phyloP scores from a whole-genome alignment of 1,284 basidiomycete species.

The Cutaneotrichosporon cavernicola region DNA sequence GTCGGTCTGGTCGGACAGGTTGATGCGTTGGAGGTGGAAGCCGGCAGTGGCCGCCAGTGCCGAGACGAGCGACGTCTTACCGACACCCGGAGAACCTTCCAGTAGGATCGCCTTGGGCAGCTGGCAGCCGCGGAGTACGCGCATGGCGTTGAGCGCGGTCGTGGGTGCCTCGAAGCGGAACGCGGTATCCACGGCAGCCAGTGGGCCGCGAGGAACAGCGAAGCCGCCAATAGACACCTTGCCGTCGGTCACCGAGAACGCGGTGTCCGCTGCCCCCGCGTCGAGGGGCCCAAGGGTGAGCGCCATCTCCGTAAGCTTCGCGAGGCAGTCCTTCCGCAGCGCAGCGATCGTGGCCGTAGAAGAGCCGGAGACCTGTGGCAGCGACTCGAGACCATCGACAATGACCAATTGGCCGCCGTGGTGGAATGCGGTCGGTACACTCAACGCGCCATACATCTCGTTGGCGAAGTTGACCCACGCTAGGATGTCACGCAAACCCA shows the following conservation, averaged over 20 bases:
- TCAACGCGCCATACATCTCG: constrained; percentile 56
- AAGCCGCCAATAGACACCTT: constrained; percentile 73
- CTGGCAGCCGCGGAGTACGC: constrained; percentile 86
- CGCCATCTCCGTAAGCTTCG: constrained; percentile 34
- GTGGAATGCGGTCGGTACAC: constrained; percentile 65
- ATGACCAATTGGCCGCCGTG: constrained; percentile 85
- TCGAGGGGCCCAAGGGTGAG: constrained; percentile 24
- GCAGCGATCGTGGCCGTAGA: constrained; percentile 37
- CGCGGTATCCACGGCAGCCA: constrained; percentile 30
- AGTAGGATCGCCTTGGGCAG: constrained; percentile 88
- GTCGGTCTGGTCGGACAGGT: constrained; percentile 98
- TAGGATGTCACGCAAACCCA: constrained; percentile 84
- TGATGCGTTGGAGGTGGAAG: constrained; percentile 87
- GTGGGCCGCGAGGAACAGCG: constrained; percentile 64
- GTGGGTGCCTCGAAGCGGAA: constrained; percentile 91
- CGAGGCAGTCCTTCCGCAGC: constrained; percentile 45
- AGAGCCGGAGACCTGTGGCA: constrained; percentile 62
- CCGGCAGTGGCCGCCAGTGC: constrained; percentile 82
- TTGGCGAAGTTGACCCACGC: constrained; percentile 92
- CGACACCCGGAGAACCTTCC: constrained; percentile 98
- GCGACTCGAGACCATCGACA: constrained; percentile 75
- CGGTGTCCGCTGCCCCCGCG: constrained; percentile 5
- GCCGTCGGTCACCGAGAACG: constrained; percentile 29
- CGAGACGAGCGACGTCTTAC: constrained; percentile 91
- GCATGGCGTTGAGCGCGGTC: constrained; percentile 81